Evolutionary conservation across 2,329 filamentous ascomycete species (phyloP).

Genomic region (Penicillium verrucosum): DNA sequence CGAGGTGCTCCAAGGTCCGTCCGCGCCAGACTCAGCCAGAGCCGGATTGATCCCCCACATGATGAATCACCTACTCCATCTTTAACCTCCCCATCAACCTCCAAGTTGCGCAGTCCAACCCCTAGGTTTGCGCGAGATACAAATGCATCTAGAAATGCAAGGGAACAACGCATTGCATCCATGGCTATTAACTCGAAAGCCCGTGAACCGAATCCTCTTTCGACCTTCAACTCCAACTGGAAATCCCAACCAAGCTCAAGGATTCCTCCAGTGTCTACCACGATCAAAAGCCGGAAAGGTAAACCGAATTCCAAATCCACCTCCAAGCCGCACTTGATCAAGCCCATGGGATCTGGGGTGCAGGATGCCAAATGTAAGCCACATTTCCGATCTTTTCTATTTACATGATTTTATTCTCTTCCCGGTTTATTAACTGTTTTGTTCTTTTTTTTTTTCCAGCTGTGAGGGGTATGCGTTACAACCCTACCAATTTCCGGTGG

Average conservation of each 20-base stretch:
- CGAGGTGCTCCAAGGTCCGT: constrained; percentile 65
- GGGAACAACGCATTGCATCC: constrained; percentile 58
- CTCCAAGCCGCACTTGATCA: constrained; percentile 79
- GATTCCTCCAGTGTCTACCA: constrained; percentile 50
- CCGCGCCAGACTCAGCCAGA: constrained; percentile 50
- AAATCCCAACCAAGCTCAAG: constrained; percentile 54
- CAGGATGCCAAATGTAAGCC: constrained; percentile 76
- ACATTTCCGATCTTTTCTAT: not conserved
- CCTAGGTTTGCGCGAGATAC: constrained; percentile 66
- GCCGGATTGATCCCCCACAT: constrained; percentile 31
- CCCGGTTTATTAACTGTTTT: constrained; percentile 4
- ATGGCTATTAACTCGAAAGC: constrained; percentile 34
- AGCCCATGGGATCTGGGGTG: constrained; percentile 69
- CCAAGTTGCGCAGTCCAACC: constrained; percentile 48
- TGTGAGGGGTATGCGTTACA: constrained; percentile 95
- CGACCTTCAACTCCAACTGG: constrained; percentile 57
- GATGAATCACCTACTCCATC: constrained; percentile 49
- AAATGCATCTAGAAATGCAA: constrained; percentile 62
- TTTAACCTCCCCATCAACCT: constrained; percentile 56
- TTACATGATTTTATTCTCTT: not conserved
- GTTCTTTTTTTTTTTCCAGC: constrained; percentile 47
- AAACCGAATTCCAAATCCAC: constrained; percentile 34
- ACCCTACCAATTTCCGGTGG: constrained; percentile 81
- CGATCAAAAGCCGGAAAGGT: constrained; percentile 46
- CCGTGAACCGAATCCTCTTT: constrained; percentile 46